Base-by-base conservation (phyloP, 1,284 basidiomycete genomes). In the Puccinia polysora region DNA sequence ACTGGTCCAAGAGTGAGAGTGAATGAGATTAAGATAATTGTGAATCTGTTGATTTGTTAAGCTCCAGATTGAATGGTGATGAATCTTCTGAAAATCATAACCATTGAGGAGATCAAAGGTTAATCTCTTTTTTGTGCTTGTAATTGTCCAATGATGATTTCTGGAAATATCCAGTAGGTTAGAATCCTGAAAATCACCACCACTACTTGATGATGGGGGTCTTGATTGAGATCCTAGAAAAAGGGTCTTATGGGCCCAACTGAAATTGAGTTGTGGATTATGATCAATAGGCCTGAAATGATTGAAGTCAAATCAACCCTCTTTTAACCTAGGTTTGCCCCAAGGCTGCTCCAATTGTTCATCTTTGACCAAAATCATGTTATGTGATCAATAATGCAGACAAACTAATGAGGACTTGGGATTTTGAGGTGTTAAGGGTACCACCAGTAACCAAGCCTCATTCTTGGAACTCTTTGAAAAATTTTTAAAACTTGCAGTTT, bases 11-110 rank as follows among this genome's bases (percentile, higher is more conserved):
- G 32, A 34, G 38, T 28, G 53, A n/a, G 32, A 34, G 14, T 56
- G 53, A 34, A 56, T 56, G 53, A n/a, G 32, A 20, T 56, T 34
- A 20, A 56, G 53, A 15, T 56, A 30, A 15, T 56, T 34, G 53
- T 18, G 30, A 34, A 56, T 56, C 34, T 56, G 32, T 14, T n/a
- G 53, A 4, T 34, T 30, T 8, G 4, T 15, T 30, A 56, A 34
- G 8, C 38, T 30, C 53, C 53, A 56, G 14, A 56, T 28, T 4
- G 53, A 25, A 25, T 56, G 53, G 53, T 56, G 34, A 3, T n/a
- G 2, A 34, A 56, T 30, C 30, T 20, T 14, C 14, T 56, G 53
- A 20, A 30, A 34, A 30, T 20, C 32, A 20, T 34, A n/a, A n/a
- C 53, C 53, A 3, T 56, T 15, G 53, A 56, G n/a, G 23, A 56